Base-by-base conservation (phyloP, 2,329 filamentous ascomycete species). In the Fusarium sublunatum region DNA sequence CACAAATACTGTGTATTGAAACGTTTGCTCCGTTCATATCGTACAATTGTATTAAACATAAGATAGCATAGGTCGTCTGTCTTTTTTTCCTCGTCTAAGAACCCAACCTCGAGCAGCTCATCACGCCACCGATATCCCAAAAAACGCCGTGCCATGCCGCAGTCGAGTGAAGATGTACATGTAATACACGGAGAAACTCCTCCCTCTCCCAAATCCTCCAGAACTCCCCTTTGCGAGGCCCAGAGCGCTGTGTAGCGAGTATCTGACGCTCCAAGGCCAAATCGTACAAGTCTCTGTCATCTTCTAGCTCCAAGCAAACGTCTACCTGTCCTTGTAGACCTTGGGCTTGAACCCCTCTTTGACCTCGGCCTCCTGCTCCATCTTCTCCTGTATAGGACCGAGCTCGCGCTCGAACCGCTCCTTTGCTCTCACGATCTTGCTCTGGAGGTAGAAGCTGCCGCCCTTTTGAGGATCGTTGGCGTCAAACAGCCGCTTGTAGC, bases 361-460 rank as follows among this genome's bases (percentile, higher is more conserved):
- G 50, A 90, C 72, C 77, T 97, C 93, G 53, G 89, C 88, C 73
- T 96, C 92, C 71, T 87, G 83, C 68, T 88, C 87, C 12, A 85
- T 84, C 74, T 89, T 88, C 74, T 91, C 89, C 71, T 88, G 83
- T 58, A 88, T 85, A 57, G 91, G 88, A 65, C 88, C 84, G 36
- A 95, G 81, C 78, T 99, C 94, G 71, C 90, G 84, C 81, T 98
- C 94, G 79, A 99, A 90, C 65, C 95, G 84, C 80, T 99, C 94
- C 71, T 94, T 87, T 56, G 95, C 95, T 62, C 95, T 85, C 69
- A 98, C 79, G 52, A 99, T 88, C 81, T 99, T 99, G 83, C 94
- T 98, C 80, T 99, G 95, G 44, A 99, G 83, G 78, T 99, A 99
- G 79, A 99, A 99, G 72, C 93, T 97, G 49, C 95, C 95, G 32